Percentiles rank a stretch among this genome's conserved stretches.
These are phyloP conservation scores for Phalaenopsis aphrodite DNA, from an alignment of 106 monocot genomes.

Conservation along the genomic window DNA sequence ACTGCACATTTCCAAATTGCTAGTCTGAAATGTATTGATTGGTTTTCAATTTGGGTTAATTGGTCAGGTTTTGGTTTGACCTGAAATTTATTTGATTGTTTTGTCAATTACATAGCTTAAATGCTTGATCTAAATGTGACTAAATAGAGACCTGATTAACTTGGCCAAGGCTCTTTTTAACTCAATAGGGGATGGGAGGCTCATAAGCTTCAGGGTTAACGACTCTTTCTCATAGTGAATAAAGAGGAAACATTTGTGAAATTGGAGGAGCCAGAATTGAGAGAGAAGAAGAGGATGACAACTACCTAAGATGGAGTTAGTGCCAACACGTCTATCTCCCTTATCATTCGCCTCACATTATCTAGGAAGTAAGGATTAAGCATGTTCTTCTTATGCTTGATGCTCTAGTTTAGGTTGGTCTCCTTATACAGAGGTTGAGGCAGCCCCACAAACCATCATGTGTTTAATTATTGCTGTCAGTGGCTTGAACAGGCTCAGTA, in stretches of 20 bases:
- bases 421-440: not conserved
- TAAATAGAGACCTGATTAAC: not conserved
- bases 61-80: not conserved
- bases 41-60: not conserved
- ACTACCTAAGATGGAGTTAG: not conserved
- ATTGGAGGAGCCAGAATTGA: not conserved
- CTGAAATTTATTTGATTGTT: not conserved
- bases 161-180: not conserved
- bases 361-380: not conserved
- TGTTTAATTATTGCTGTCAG: no score
- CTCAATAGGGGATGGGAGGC: not conserved
- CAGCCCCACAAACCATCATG: not conserved
- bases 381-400: not conserved
- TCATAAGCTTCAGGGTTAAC: no score
- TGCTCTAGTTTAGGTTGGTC: not conserved
- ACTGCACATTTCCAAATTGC: not conserved
- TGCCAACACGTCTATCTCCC: not conserved
- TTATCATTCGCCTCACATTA: not conserved
- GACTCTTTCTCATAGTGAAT: not conserved
- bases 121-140: not conserved
- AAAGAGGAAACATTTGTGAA: not conserved
- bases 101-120: not conserved
- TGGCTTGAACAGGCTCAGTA: no score
- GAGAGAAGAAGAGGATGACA: not conserved
- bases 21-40: not conserved